phyloP scores from a whole-genome alignment of 2,329 filamentous ascomycete genomes.

The Incumbomyces delicatus region DNA sequence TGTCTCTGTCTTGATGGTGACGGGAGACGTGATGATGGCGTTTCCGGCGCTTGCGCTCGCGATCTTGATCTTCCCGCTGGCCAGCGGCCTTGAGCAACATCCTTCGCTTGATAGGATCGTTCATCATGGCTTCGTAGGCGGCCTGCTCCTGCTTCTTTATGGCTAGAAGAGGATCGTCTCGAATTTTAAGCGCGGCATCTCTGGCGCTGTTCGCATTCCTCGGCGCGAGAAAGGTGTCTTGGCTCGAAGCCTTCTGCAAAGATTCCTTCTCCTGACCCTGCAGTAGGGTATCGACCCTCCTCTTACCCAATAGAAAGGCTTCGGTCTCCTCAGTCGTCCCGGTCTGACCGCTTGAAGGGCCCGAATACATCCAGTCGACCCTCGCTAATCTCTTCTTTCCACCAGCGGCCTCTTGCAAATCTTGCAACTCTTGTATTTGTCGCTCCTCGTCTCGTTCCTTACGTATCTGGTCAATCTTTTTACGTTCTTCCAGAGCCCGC shows the following conservation, averaged over 20 bases:
- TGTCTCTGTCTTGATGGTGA: slow-evolving; percentile 10
- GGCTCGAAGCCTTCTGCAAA: slow-evolving; percentile 61
- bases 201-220: slow-evolving; percentile 63
- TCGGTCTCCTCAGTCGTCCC: slow-evolving; percentile 82
- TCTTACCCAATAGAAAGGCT: slow-evolving; percentile 83
- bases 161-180: slow-evolving; percentile 81
- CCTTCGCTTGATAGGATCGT: slow-evolving; percentile 32
- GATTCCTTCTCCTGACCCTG: slow-evolving; percentile 74
- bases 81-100: slow-evolving; percentile 47
- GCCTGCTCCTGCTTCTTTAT: slow-evolving; percentile 89
- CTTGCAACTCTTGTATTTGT: slow-evolving; percentile 81
- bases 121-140: slow-evolving; percentile 53
- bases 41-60: slow-evolving; percentile 39
- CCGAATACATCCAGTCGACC: slow-evolving; percentile 98
- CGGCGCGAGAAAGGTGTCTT: slow-evolving; percentile 54
- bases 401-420: slow-evolving; percentile 78
- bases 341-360: slow-evolving; percentile 65
- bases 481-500: slow-evolving; percentile 86
- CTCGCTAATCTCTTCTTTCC: slow-evolving; percentile 69
- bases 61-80: slow-evolving; percentile 24
- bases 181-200: slow-evolving; percentile 76
- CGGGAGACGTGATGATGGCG: slow-evolving; percentile 26
- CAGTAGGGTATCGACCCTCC: slow-evolving; percentile 77
- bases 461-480: slow-evolving; percentile 79
- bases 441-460: slow-evolving; percentile 93